Evolutionary conservation across 768 basidiomycete species (phyloP).

Genomic region (Mycena chlorophos): DNA sequence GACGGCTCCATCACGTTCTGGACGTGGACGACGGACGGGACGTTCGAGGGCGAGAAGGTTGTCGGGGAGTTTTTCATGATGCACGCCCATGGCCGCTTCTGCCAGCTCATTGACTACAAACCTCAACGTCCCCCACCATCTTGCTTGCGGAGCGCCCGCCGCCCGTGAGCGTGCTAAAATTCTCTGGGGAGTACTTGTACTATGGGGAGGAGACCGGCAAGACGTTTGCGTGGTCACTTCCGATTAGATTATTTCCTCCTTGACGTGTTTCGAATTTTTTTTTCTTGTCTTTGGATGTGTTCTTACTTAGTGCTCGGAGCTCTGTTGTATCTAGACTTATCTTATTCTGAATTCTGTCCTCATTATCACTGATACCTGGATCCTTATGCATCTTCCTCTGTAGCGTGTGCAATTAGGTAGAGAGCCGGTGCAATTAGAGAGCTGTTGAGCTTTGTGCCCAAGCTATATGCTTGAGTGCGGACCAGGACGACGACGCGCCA

Average conservation of each 20-base stretch:
- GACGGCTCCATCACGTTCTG: constrained; percentile 80
- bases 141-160: constrained; percentile 42
- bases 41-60: constrained; percentile 63
- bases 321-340: no score
- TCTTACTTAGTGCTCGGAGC: no score
- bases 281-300: constrained; percentile 2
- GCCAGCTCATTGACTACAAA: no score
- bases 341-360: background rate
- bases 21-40: constrained; percentile 81
- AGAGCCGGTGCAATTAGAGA: no score
- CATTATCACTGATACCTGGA: no score
- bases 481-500: no score
- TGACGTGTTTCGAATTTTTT: constrained; percentile 38
- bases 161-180: constrained; percentile 75
- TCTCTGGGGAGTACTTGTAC: constrained; percentile 63
- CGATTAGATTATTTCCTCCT: no score
- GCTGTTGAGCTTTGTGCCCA: no score
- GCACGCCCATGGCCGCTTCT: no score
- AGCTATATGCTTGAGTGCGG: no score
- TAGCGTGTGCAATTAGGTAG: no score
- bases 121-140: constrained; percentile 39
- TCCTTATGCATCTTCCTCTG: no score
- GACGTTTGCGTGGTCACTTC: constrained; percentile 56
- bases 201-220: constrained; percentile 68
- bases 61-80: constrained; percentile 75